Evolutionary conservation across 805 yeast genomes (phyloP).

Genomic region (Saturnispora silvae): DNA sequence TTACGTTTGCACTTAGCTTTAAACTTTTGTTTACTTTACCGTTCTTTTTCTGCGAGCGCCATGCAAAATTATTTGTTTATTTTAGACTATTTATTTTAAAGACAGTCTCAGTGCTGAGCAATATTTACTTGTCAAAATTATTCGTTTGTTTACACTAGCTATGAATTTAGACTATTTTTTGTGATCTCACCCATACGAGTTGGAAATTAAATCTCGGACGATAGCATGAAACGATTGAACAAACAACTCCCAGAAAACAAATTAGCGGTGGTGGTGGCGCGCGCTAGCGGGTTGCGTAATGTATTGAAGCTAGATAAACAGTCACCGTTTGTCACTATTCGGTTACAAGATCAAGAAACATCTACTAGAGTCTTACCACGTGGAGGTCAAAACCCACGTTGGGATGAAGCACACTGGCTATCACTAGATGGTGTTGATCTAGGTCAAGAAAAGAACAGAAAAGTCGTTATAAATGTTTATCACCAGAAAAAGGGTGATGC

Average conservation of each 20-base stretch:
- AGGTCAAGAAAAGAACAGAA: constrained; percentile 29
- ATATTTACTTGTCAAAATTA: too few relatives aligned
- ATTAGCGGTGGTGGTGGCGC: constrained; percentile 63
- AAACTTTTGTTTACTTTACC: too few relatives aligned
- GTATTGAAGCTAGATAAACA: constrained; percentile 83
- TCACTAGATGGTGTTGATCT: constrained; percentile 47
- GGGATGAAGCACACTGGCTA: constrained; percentile 71
- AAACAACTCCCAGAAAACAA: constrained; percentile 37
- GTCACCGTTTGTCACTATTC: constrained; percentile 76
- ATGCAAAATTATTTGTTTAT: too few relatives aligned
- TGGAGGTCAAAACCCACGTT: constrained; percentile 91
- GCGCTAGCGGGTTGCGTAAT: constrained; percentile 82
- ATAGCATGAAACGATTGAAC: too few relatives aligned
- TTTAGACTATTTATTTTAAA: too few relatives aligned
- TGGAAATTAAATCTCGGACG: too few relatives aligned
- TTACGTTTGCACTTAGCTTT: too few relatives aligned
- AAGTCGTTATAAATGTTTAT: constrained; percentile 60
- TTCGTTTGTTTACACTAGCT: too few relatives aligned
- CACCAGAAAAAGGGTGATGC: constrained; percentile 85
- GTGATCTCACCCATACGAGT: too few relatives aligned
- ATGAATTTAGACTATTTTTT: too few relatives aligned
- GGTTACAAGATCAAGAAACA: constrained; percentile 74
- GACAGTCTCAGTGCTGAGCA: too few relatives aligned
- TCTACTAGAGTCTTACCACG: constrained; percentile 68
- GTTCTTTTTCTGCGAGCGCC: too few relatives aligned